phyloP scores from a whole-genome alignment of 768 basidiomycete species.

The Phaeotremella skinneri region DNA sequence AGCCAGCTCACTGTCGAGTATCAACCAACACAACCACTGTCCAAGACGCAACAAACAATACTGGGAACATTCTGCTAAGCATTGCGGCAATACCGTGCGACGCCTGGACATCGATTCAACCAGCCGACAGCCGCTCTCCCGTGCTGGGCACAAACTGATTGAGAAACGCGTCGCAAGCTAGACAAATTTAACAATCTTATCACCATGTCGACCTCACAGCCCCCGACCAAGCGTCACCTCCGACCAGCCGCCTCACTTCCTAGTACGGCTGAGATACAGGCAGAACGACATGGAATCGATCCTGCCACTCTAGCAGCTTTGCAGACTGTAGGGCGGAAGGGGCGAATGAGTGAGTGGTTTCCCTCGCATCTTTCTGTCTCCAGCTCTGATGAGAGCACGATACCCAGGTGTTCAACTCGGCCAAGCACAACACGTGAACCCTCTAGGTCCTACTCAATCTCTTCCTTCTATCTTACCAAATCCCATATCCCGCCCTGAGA shows the following conservation, averaged over 20 bases:
- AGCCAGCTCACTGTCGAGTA: too few species aligned
- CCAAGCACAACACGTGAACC: slow-evolving; percentile 6
- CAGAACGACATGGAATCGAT: slow-evolving; percentile 34
- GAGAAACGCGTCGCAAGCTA: too few species aligned
- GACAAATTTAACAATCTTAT: neutral
- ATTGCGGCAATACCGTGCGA: too few species aligned
- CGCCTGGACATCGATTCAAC: too few species aligned
- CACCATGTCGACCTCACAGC: neutral
- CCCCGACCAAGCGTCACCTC: slow-evolving; percentile 24
- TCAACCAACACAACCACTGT: too few species aligned
- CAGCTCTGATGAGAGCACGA: neutral
- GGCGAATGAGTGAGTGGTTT: slow-evolving; percentile 25
- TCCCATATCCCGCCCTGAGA: neutral
- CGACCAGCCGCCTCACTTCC: slow-evolving; percentile 24
- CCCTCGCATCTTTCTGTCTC: neutral
- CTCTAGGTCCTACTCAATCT: slow-evolving; percentile 9
- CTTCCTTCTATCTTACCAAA: slow-evolving; percentile 1
- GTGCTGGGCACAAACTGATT: too few species aligned
- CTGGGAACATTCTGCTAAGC: too few species aligned
- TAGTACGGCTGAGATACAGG: slow-evolving; percentile 38
- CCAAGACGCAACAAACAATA: too few species aligned
- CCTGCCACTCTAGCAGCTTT: slow-evolving; percentile 24
- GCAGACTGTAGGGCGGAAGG: slow-evolving; percentile 26
- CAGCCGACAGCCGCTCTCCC: too few species aligned
- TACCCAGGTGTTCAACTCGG: neutral